Evolutionary conservation across 78 protist genomes (phyloP).

Genomic region (Dictyostelium intermedium): DNA sequence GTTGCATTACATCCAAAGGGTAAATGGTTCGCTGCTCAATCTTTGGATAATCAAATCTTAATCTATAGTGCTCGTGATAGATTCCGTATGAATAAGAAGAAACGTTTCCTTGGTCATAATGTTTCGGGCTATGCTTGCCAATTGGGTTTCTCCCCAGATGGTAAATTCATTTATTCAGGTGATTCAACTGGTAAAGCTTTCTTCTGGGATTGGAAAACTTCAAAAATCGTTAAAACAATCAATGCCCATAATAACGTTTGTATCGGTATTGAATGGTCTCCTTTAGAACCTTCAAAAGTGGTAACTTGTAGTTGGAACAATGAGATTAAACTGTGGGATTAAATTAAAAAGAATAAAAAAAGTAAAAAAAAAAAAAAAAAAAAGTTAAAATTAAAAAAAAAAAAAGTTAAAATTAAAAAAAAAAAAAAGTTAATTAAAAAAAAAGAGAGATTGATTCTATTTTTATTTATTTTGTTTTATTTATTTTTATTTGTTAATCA

Average conservation of each 20-base stretch:
- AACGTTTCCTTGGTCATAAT: conserved; percentile 93
- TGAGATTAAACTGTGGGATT: conserved; percentile 89
- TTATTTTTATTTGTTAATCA: too few species aligned
- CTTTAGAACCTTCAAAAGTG: conserved; percentile 90
- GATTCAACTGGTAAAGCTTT: conserved; percentile 93
- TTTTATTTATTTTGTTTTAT: too few species aligned
- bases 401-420: too few species aligned
- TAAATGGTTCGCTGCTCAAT: conserved; percentile 89
- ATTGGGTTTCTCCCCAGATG: conserved; percentile 95
- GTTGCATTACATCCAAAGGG: conserved; percentile 92
- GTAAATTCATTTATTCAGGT: conserved; percentile 90
- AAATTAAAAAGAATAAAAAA: not conserved
- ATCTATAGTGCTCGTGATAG: conserved; percentile 82
- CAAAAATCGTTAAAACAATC: conserved; percentile 81
- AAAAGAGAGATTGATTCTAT: too few species aligned
- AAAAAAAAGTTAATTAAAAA: too few species aligned
- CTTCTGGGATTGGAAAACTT: conserved; percentile 98
- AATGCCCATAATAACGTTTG: conserved; percentile 91
- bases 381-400: too few species aligned
- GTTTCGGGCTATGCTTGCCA: conserved; percentile 96
- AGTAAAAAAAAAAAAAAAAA: not conserved
- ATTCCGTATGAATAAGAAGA: conserved; percentile 87
- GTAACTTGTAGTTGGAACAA: conserved; percentile 96
- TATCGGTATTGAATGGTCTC: conserved; percentile 94
- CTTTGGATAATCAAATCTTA: conserved; percentile 95